These are phyloP conservation scores for Pythium plurisporium DNA, from an alignment of 352 stramenopile species.

Conservation along the genomic window DNA sequence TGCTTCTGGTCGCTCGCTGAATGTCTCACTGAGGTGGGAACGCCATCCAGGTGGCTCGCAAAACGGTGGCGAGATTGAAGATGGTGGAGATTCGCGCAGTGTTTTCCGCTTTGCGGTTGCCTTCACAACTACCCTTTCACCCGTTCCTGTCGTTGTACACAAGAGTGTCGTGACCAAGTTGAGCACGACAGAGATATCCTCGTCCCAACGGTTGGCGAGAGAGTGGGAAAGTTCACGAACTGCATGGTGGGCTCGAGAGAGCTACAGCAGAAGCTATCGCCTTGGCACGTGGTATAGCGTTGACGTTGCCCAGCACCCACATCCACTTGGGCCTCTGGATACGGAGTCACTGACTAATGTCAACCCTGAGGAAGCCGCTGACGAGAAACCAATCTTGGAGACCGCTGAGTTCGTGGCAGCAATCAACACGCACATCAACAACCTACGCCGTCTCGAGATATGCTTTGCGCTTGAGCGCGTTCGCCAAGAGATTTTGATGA, in stretches of 20 bases:
- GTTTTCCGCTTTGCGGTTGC: slow-evolving; percentile 62
- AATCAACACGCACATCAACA: slow-evolving; percentile 27
- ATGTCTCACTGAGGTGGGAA: slow-evolving; percentile 56
- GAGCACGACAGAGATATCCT: slow-evolving; percentile 31
- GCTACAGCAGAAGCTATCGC: slow-evolving; percentile 64
- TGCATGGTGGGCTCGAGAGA: slow-evolving; percentile 78
- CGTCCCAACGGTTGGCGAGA: slow-evolving; percentile 42
- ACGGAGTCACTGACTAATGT: not conserved
- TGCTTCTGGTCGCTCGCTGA: slow-evolving; percentile 44
- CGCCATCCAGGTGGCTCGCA: not conserved
- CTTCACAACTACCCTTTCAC: slow-evolving; percentile 42
- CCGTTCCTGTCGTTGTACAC: slow-evolving; percentile 50
- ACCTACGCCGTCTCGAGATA: slow-evolving; percentile 44
- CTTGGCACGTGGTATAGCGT: slow-evolving; percentile 71
- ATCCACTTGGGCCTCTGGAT: not conserved
- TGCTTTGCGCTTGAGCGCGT: slow-evolving; percentile 55
- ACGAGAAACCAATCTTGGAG: slow-evolving; percentile 2
- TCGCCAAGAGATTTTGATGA: slow-evolving; percentile 53
- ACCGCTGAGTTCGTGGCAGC: slow-evolving; percentile 1
- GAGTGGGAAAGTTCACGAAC: slow-evolving; percentile 46
- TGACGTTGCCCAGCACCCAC: not conserved
- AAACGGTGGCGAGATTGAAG: slow-evolving; percentile 28
- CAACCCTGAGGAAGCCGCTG: not conserved
- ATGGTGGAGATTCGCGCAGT: slow-evolving; percentile 39
- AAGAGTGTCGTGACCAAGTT: slow-evolving; percentile 74